phyloP scores from a whole-genome alignment of 164 flowering plant genomes.

The Aristolochia californica region DNA sequence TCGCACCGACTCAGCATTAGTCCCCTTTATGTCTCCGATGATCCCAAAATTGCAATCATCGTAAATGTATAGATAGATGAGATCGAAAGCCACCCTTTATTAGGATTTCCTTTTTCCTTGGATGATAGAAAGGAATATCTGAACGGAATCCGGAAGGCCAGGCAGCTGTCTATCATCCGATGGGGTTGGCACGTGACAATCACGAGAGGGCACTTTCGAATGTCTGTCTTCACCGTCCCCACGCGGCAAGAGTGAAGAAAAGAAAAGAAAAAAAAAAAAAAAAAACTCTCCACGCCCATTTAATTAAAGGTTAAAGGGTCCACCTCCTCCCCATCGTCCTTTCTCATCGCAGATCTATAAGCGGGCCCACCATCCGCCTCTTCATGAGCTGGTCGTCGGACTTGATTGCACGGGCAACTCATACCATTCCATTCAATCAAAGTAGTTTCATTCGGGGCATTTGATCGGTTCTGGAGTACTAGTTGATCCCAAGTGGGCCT shows the following conservation, averaged over 20 bases:
- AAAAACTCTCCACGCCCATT: constrained; percentile 2
- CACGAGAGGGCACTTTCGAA: constrained; percentile 6
- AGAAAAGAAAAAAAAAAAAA: not conserved
- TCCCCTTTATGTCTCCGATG: too few species aligned
- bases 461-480: too few species aligned
- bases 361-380: not conserved
- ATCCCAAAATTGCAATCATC: too few species aligned
- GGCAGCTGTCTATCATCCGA: too few species aligned
- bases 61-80: too few species aligned
- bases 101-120: too few species aligned
- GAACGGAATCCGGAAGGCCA: too few species aligned
- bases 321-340: not conserved
- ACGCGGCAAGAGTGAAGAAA: not conserved
- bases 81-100: too few species aligned
- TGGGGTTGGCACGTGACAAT: constrained; percentile 2
- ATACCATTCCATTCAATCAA: not conserved
- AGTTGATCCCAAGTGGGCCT: too few species aligned
- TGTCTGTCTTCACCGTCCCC: constrained; percentile 6
- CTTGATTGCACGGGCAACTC: not conserved
- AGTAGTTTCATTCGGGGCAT: not conserved
- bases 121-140: too few species aligned
- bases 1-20: too few species aligned
- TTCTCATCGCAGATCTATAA: not conserved
- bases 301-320: not conserved
- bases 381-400: too few species aligned